Evolutionary conservation across 495 filamentous ascomycete genomes (phyloP).

Genomic region (Melanomma pulvis-pyrius): DNA sequence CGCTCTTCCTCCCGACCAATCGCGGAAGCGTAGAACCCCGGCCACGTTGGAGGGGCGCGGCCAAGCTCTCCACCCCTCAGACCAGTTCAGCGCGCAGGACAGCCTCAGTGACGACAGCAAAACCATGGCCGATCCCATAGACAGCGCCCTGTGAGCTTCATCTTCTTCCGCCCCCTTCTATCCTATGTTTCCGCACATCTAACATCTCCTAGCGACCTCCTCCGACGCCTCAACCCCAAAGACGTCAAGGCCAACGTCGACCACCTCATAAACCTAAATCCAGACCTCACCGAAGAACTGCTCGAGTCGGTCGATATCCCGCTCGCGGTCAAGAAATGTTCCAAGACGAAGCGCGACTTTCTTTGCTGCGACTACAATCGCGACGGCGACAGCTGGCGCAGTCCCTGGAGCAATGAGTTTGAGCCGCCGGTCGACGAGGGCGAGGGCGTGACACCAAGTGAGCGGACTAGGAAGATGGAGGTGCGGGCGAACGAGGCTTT

Average conservation of each 20-base stretch:
- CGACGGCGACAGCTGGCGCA: constrained; percentile 94
- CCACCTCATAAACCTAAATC: constrained; percentile 80
- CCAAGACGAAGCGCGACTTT: constrained; percentile 89
- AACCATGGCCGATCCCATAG: constrained; percentile 34
- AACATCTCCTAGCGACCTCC: constrained; percentile 75
- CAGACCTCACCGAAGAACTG: constrained; percentile 93
- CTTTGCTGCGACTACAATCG: constrained; percentile 99
- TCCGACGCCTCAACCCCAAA: constrained; percentile 94
- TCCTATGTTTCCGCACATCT: neutral
- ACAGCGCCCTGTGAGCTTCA: constrained; percentile 30
- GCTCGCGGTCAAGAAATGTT: constrained; percentile 80
- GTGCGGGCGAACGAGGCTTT: constrained; percentile 92
- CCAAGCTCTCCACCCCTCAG: constrained; percentile 1
- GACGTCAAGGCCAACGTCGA: constrained; percentile 82
- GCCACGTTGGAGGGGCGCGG: constrained; percentile 30
- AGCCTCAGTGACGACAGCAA: constrained; percentile 3
- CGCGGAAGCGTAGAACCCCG: neutral
- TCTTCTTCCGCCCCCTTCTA: too few species aligned
- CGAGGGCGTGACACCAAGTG: constrained; percentile 45
- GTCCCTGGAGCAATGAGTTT: constrained; percentile 98
- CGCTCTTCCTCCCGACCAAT: neutral
- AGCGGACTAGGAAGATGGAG: constrained; percentile 83
- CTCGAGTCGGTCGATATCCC: constrained; percentile 97
- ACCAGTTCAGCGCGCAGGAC: neutral
- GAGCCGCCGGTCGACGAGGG: constrained; percentile 71